Evolutionary conservation across 2,329 filamentous ascomycete genomes (phyloP).

Genomic region (Alternaria consortialis): DNA sequence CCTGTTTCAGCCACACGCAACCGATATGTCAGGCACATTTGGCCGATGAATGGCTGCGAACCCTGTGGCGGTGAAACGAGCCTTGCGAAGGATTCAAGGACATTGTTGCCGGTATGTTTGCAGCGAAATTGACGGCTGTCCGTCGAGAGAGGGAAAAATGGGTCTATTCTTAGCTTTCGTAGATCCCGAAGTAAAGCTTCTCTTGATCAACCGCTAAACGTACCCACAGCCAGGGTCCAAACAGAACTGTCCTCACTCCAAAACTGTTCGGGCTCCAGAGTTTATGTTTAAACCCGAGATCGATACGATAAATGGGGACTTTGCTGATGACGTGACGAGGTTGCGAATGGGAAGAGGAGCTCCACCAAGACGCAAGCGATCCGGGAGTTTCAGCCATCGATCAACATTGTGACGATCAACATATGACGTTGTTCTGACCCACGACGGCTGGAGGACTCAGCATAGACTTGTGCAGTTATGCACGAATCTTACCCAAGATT

Average conservation of each 20-base stretch:
- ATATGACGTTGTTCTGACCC: neutral
- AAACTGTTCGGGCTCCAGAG: neutral
- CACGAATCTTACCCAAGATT: neutral
- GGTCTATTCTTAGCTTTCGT: slow-evolving; percentile 10
- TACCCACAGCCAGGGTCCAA: slow-evolving; percentile 11
- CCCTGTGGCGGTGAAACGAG: slow-evolving; percentile 7
- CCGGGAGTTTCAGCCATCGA: neutral
- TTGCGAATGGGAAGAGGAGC: neutral
- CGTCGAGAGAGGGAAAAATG: neutral
- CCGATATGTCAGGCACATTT: slow-evolving; percentile 3
- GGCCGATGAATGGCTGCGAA: slow-evolving; percentile 12
- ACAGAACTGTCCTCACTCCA: neutral
- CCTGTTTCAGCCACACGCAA: slow-evolving; percentile 16
- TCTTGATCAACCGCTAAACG: slow-evolving; percentile 12
- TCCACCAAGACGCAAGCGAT: neutral
- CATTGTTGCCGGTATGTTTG: neutral
- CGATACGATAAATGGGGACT: neutral
- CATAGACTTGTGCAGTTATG: neutral
- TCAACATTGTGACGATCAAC: neutral
- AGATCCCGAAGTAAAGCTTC: slow-evolving; percentile 11
- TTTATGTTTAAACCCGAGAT: neutral
- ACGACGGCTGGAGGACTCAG: slow-evolving; percentile 1
- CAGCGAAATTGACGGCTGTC: neutral
- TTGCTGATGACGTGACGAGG: neutral
- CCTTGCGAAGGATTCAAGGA: neutral